These are phyloP conservation scores for Dendrostoma leiphaemia DNA, from an alignment of 2,329 filamentous ascomycete genomes.

Conservation along the genomic window DNA sequence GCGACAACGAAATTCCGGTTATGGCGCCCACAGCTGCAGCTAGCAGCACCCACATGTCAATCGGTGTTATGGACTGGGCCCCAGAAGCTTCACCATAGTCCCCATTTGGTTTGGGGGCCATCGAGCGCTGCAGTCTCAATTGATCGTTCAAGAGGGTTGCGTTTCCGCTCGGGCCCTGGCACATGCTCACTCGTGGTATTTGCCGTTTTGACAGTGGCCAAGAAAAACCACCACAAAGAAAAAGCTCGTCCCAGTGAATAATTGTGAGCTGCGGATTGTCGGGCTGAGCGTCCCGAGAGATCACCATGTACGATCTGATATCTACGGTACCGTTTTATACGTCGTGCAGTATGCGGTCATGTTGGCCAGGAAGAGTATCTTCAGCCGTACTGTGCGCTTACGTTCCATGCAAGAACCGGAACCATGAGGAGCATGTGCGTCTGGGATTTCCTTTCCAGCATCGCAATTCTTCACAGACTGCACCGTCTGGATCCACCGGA, in stretches of 20 bases:
- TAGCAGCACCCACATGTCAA: constrained; percentile 4
- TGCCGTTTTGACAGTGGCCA: background rate
- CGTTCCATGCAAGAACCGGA: background rate
- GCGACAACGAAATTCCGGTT: constrained; percentile 1
- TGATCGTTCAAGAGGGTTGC: background rate
- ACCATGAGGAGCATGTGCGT: background rate
- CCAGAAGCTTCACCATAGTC: background rate
- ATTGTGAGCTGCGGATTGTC: background rate
- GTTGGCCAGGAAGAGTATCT: background rate
- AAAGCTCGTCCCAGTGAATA: too few relatives aligned
- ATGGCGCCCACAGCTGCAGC: background rate
- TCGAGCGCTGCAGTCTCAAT: background rate
- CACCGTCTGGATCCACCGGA: background rate
- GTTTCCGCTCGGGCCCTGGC: background rate
- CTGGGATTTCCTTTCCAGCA: background rate
- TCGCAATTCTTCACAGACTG: background rate
- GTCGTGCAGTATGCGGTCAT: too few relatives aligned
- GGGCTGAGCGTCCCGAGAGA: background rate
- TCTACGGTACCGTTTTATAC: too few relatives aligned
- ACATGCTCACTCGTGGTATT: background rate
- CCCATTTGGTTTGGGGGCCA: background rate
- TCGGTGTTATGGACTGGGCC: background rate
- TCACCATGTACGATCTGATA: background rate
- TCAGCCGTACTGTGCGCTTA: background rate
- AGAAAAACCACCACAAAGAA: too few relatives aligned